Percentiles rank a stretch among this genome's conserved stretches.
phyloP scores from a whole-genome alignment of 345 rosid species.

The Boechera stricta region DNA sequence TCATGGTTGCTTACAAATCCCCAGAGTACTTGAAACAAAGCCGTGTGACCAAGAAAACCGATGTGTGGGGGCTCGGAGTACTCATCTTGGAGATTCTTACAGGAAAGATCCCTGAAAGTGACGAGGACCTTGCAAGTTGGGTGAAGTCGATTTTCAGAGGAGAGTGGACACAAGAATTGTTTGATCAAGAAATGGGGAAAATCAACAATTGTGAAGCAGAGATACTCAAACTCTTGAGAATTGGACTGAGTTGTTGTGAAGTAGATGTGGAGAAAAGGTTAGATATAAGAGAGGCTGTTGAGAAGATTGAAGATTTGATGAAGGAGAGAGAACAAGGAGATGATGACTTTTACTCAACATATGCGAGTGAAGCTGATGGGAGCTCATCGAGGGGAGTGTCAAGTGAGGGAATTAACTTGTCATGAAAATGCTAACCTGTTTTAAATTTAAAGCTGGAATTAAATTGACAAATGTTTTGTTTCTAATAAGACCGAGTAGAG shows the following conservation, averaged over 20 bases:
- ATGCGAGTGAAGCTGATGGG: slow-evolving; percentile 59
- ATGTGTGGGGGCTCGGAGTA: slow-evolving; percentile 81
- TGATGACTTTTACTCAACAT: slow-evolving; percentile 63
- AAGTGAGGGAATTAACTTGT: slow-evolving; percentile 32
- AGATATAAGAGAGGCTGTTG: slow-evolving; percentile 69
- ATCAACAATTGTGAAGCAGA: slow-evolving; percentile 49
- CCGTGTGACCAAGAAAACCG: slow-evolving; percentile 85
- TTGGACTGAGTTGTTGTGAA: slow-evolving; percentile 74
- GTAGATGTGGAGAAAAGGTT: slow-evolving; percentile 76
- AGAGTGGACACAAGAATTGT: slow-evolving; percentile 46
- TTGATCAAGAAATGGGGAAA: slow-evolving; percentile 65
- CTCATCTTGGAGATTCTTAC: slow-evolving; percentile 80
- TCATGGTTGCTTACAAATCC: slow-evolving; percentile 88
- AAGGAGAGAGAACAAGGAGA: slow-evolving; percentile 55
- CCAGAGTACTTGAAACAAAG: slow-evolving; percentile 71
- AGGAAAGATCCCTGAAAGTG: slow-evolving; percentile 60
- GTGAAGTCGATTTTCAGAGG: slow-evolving; percentile 47
- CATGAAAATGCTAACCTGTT: neutral
- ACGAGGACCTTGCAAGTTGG: slow-evolving; percentile 61
- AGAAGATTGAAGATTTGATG: slow-evolving; percentile 64
- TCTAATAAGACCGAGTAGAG: too few relatives aligned
- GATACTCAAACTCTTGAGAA: slow-evolving; percentile 60
- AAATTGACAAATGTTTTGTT: too few relatives aligned
- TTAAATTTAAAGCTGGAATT: too few relatives aligned
- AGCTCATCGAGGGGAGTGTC: slow-evolving; percentile 41